Conservation (phyloP, 2,329 filamentous ascomycete genomes). For the Aquanectria penicillioides region DNA sequence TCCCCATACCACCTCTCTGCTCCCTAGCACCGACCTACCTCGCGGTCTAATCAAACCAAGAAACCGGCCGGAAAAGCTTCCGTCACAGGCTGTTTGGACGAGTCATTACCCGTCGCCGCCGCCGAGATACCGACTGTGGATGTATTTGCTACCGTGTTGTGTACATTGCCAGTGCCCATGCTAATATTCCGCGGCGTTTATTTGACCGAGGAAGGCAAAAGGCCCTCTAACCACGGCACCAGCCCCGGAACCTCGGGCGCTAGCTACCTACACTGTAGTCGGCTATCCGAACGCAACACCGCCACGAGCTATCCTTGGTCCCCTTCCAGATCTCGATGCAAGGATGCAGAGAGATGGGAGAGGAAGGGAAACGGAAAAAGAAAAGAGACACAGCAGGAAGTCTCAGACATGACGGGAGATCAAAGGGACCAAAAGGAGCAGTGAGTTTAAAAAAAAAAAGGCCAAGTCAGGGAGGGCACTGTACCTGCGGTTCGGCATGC, state of each 20-base stretch:
- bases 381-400: not conserved
- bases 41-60: conserved; percentile 14
- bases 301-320: too few species aligned
- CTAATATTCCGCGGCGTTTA: too few species aligned
- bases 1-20: too few species aligned
- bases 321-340: conserved; percentile 3
- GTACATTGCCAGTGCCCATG: too few species aligned
- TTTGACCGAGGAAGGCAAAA: too few species aligned
- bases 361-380: not conserved
- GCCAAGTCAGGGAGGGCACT: not conserved
- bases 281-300: too few species aligned
- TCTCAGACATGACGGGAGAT: conserved; percentile 16
- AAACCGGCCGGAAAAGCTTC: not conserved
- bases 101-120: too few species aligned
- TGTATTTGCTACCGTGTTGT: not conserved
- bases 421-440: conserved; percentile 3
- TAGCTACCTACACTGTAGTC: too few species aligned
- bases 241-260: too few species aligned
- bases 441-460: not conserved
- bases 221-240: too few species aligned
- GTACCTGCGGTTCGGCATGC: conserved; percentile 9
- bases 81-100: not conserved
- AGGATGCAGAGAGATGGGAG: not conserved
- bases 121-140: too few species aligned
- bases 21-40: too few species aligned